Percentiles rank a stretch among this genome's conserved stretches.
Conservation (phyloP, 495 filamentous ascomycete genomes). For the Podospora bellae-mahoneyi region DNA sequence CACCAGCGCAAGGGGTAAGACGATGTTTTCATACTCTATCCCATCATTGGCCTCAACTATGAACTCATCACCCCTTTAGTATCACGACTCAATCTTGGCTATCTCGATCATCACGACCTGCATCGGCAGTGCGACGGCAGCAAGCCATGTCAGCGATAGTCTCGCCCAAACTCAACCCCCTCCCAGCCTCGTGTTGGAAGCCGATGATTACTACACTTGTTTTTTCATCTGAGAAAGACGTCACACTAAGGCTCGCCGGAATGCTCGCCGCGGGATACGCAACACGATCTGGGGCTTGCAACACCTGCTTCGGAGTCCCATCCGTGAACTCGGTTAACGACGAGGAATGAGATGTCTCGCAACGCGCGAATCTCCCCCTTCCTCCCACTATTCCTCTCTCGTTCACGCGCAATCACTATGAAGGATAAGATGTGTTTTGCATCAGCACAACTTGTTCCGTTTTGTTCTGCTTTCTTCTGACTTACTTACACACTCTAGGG, state of each 20-base stretch:
- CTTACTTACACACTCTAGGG: constrained; percentile 1
- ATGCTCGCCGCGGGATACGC: not conserved
- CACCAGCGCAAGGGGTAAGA: not conserved
- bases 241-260: constrained; percentile 1
- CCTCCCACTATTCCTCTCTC: not conserved
- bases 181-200: constrained; percentile 4
- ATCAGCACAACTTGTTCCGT: not conserved
- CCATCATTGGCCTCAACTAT: not conserved
- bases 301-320: not conserved
- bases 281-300: not conserved
- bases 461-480: not conserved
- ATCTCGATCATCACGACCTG: not conserved
- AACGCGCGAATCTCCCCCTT: not conserved
- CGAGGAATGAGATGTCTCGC: constrained; percentile 3
- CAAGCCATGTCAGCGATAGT: not conserved
- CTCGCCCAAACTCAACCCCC: not conserved
- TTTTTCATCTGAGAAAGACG: not conserved
- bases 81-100: not conserved
- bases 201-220: not conserved
- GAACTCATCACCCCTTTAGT: not conserved
- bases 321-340: not conserved
- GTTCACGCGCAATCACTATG: not conserved
- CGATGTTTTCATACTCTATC: not conserved
- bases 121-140: not conserved
- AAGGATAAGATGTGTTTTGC: not conserved